Conservation (phyloP, 768 basidiomycete genomes). For the Cyclocybe aegerita region DNA sequence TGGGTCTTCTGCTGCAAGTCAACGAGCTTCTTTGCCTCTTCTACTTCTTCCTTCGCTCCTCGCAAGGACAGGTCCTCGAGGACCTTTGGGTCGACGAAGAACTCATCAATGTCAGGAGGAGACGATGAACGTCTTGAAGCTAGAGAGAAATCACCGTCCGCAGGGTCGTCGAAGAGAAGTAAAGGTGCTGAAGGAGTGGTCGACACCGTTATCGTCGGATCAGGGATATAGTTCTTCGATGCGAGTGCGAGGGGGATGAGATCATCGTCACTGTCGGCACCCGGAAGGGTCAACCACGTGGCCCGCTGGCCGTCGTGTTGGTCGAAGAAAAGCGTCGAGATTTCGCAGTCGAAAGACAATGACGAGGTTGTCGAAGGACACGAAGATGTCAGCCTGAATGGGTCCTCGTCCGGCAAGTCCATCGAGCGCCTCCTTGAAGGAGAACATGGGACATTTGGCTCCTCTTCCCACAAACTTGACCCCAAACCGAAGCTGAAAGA, state of each 20-base stretch:
- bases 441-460: slow-evolving; percentile 3
- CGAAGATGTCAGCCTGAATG: not conserved
- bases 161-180: slow-evolving; percentile 44
- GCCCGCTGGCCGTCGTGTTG: slow-evolving; percentile 16
- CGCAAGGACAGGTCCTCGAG: slow-evolving; percentile 15
- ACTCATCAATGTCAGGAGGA: slow-evolving; percentile 25
- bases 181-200: slow-evolving; percentile 11
- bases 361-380: slow-evolving; percentile 1
- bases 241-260: slow-evolving; percentile 24
- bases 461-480: slow-evolving; percentile 2
- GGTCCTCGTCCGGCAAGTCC: not conserved
- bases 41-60: slow-evolving; percentile 35
- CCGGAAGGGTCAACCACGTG: slow-evolving; percentile 29
- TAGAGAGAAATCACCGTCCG: slow-evolving; percentile 24
- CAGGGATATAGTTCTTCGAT: slow-evolving; percentile 20
- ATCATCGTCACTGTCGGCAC: slow-evolving; percentile 33
- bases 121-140: slow-evolving; percentile 41
- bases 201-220: slow-evolving; percentile 14
- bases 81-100: slow-evolving; percentile 29
- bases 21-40: slow-evolving; percentile 38
- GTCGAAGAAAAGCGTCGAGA: not conserved
- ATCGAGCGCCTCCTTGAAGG: slow-evolving; percentile 7
- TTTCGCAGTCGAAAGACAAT: slow-evolving; percentile 9
- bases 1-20: slow-evolving; percentile 35
- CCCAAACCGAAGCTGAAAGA: slow-evolving; percentile 13